A percentile compares a stretch with the other conserved stretches of the same genome.
Evolutionary conservation across 768 basidiomycete species (phyloP).

Genomic region (Zangia roseola): DNA sequence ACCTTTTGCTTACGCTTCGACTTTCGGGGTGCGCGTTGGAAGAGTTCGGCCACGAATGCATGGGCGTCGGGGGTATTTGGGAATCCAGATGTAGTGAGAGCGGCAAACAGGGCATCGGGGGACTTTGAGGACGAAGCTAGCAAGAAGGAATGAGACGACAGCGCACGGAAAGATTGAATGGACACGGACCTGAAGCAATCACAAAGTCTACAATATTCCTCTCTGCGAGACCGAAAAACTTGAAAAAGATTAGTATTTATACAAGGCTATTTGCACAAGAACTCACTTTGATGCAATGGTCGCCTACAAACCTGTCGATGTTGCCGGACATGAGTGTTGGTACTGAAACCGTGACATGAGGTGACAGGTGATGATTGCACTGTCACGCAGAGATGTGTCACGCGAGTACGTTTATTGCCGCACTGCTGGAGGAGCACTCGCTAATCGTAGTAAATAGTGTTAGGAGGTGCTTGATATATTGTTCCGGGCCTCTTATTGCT

Average conservation of each 20-base stretch:
- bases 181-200: slow-evolving; percentile 69
- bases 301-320: slow-evolving; percentile 72
- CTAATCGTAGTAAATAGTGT: too few species aligned
- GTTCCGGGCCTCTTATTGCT: too few species aligned
- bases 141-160: slow-evolving; percentile 1
- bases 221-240: slow-evolving; percentile 87
- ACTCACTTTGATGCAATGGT: slow-evolving; percentile 69
- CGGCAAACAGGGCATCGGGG: too few species aligned
- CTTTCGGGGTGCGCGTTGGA: slow-evolving; percentile 80
- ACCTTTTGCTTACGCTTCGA: slow-evolving; percentile 61
- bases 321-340: too few species aligned
- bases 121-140: slow-evolving; percentile 79
- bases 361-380: too few species aligned
- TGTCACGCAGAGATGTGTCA: too few species aligned
- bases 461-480: too few species aligned
- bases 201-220: slow-evolving; percentile 84
- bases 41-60: slow-evolving; percentile 71
- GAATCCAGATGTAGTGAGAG: slow-evolving; percentile 75
- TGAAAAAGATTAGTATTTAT: slow-evolving; percentile 1
- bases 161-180: not conserved
- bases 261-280: not conserved
- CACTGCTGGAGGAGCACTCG: too few species aligned
- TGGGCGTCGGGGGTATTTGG: slow-evolving; percentile 82
- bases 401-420: too few species aligned
- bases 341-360: too few species aligned